These are phyloP conservation scores for Phascolomyces articulosus DNA, from an alignment of 371 early-diverging fungal genomes.

Conservation along the genomic window DNA sequence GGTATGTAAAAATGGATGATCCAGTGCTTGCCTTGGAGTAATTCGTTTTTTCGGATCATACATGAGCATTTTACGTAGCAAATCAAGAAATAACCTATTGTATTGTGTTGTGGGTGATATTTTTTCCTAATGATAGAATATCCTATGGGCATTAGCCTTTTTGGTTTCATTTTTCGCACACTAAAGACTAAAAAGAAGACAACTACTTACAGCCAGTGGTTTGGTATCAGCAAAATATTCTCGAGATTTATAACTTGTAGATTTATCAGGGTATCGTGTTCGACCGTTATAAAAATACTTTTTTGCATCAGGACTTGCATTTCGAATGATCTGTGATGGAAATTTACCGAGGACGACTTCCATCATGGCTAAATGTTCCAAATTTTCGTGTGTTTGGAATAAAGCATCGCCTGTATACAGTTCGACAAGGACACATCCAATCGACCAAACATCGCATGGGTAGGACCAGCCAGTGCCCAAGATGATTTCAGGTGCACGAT, in stretches of 20 bases:
- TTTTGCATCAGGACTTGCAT: constrained; percentile 22
- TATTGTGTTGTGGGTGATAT: constrained; percentile 18
- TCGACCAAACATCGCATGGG: constrained; percentile 97
- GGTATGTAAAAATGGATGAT: constrained; percentile 75
- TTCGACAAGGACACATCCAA: constrained; percentile 96
- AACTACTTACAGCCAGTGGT: constrained; percentile 8
- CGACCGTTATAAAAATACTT: neutral
- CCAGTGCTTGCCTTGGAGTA: constrained; percentile 77
- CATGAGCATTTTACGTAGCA: constrained; percentile 75
- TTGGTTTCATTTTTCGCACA: too few relatives aligned
- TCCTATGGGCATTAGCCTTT: too few relatives aligned
- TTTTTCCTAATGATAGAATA: constrained; percentile 18
- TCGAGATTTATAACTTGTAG: neutral
- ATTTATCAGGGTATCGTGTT: constrained; percentile 7
- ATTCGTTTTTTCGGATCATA: constrained; percentile 86
- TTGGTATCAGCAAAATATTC: constrained; percentile 3
- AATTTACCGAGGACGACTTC: constrained; percentile 63
- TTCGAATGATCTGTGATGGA: constrained; percentile 41
- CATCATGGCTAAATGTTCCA: constrained; percentile 80
- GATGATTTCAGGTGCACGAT: constrained; percentile 97
- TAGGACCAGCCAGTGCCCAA: constrained; percentile 91
- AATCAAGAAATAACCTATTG: constrained; percentile 47
- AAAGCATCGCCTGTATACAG: constrained; percentile 93
- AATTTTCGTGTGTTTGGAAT: constrained; percentile 91
- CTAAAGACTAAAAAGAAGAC: too few relatives aligned